Base-by-base conservation (phyloP, 495 filamentous ascomycete species). In the Stereocaulon alpinum region DNA sequence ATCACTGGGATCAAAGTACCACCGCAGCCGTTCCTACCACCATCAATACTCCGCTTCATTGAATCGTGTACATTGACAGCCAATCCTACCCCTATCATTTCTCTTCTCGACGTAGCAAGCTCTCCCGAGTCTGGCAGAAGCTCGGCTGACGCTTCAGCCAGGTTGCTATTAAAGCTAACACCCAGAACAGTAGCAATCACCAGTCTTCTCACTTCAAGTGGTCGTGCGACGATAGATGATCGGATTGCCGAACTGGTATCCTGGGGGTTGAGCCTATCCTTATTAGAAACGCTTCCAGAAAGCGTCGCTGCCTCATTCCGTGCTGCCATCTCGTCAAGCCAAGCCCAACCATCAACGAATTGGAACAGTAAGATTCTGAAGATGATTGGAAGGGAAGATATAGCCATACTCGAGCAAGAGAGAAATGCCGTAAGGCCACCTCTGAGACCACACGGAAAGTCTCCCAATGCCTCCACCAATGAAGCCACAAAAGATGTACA, bases 251-350 rank as follows among this genome's bases (percentile, higher is more conserved):
- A 55, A 29, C 83, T 91, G 74, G 74, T 82, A 55, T 67, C 77
- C 14, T 77, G 79, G 52, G 82, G 81, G 12, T 76, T 89, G 60
- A 78, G 74, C 18, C 68, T 68, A 10, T 66, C 73, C 20, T 71
- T 87, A 49, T 71, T 92, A 27, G 91, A 95, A 60, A 89, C 86
- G 6, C 72, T 97, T 10, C 94, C 94, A 5, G 88, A 94, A 71
- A 84, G 86, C 40, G 74, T 96, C 15, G 78, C 84, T 45, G 82
- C 85, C 1, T 86, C 88, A 0, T 75, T 97, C 22, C 86, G 86
- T 68, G 89, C 95, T 69, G 81, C 84, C n/a, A 89, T 98, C 34
- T 79, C 84, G 27, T 77, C 81, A 57, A 95, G 88, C 63, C 90
- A 95, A 69, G 80, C 81, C 10, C 79, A 84, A 58, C 93, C 93